Evolutionary conservation across 2,329 filamentous ascomycete genomes (phyloP).

Genomic region (Clonostachys rhizophaga): DNA sequence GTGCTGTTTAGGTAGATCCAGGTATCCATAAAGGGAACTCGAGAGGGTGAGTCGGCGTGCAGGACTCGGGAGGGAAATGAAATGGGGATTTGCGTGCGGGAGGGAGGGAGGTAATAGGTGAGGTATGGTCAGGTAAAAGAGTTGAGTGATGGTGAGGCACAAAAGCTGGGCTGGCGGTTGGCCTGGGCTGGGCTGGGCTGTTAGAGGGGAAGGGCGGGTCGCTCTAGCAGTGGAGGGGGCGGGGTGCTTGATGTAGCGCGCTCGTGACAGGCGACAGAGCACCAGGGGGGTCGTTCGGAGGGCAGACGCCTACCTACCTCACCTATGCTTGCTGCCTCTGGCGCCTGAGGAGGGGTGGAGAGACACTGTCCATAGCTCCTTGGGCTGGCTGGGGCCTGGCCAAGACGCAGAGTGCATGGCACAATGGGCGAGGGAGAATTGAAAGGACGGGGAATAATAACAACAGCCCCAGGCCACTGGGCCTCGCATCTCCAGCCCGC

Average conservation of each 20-base stretch:
- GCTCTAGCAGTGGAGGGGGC: constrained; percentile 10
- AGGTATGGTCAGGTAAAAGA: background rate
- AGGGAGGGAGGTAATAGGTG: background rate
- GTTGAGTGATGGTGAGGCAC: background rate
- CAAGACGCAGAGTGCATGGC: no score
- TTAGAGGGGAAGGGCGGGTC: constrained; percentile 14
- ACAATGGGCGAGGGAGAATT: no score
- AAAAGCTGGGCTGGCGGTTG: background rate
- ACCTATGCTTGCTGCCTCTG: no score
- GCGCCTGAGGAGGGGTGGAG: no score
- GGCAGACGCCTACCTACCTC: no score
- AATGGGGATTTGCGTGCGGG: background rate
- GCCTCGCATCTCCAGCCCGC: no score
- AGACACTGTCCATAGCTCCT: no score
- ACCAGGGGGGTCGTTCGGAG: background rate
- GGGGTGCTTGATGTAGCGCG: constrained; percentile 22
- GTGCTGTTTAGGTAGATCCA: background rate
- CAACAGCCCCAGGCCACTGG: no score
- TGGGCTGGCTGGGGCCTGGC: no score
- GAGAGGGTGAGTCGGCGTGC: background rate
- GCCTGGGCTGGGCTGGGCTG: background rate
- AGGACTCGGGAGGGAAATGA: background rate
- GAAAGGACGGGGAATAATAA: no score
- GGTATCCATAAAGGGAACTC: background rate
- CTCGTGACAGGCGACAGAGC: constrained; percentile 15